Evolutionary conservation across 768 basidiomycete species (phyloP).

Genomic region (Serendipita sp.): DNA sequence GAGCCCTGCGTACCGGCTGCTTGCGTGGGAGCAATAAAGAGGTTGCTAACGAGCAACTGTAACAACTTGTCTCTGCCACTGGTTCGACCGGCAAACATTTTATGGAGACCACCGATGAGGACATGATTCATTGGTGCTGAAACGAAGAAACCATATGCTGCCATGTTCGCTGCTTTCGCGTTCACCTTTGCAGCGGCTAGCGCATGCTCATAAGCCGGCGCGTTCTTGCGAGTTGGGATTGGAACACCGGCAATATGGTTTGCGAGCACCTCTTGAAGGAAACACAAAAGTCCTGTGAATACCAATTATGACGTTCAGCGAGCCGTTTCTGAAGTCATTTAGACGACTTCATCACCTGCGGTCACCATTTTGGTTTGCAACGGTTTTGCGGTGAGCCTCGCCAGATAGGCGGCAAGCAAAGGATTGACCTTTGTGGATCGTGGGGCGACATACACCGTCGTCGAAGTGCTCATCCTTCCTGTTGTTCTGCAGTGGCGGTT

Average conservation of each 20-base stretch:
- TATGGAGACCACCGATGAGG: conserved; percentile 58
- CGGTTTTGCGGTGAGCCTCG: conserved; percentile 49
- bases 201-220: conserved; percentile 13
- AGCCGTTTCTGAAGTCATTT: neutral
- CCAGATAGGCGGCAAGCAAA: conserved; percentile 54
- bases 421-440: conserved; percentile 24
- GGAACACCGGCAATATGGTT: conserved; percentile 53
- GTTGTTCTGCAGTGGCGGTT: too few relatives aligned
- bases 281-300: conserved; percentile 23
- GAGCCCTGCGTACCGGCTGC: conserved; percentile 31
- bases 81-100: conserved; percentile 59
- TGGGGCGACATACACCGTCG: conserved; percentile 1
- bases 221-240: conserved; percentile 26
- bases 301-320: neutral
- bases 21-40: conserved; percentile 65
- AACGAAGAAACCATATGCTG: conserved; percentile 64
- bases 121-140: conserved; percentile 70
- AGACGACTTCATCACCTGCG: conserved; percentile 30
- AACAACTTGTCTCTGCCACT: conserved; percentile 44
- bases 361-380: conserved; percentile 71
- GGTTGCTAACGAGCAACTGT: conserved; percentile 61
- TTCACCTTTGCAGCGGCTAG: conserved; percentile 32
- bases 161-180: conserved; percentile 67
- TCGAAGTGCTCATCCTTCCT: conserved; percentile 1
- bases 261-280: conserved; percentile 67